A percentile compares a stretch with the other conserved stretches of the same genome.
Evolutionary conservation across 179 eudicot species (phyloP).

Genomic region (Vitellaria paradoxa): DNA sequence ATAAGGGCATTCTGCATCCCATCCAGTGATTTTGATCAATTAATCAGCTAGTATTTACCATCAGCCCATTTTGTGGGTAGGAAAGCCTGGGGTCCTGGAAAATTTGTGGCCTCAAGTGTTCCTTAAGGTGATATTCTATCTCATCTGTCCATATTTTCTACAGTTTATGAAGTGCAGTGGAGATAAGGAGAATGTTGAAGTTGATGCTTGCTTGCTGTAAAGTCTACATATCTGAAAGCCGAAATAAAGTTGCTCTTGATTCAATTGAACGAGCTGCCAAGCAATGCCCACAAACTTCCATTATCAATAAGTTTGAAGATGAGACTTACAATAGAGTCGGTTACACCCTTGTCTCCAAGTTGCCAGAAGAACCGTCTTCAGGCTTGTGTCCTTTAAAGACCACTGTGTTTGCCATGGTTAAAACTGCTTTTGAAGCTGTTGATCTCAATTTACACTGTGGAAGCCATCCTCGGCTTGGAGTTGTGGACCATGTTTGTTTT

Average conservation of each 20-base stretch:
- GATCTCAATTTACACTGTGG: slow-evolving; percentile 67
- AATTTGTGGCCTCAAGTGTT: slow-evolving; percentile 2
- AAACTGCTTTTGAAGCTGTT: slow-evolving; percentile 60
- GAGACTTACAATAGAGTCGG: slow-evolving; percentile 82
- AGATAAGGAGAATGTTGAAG: slow-evolving; percentile 47
- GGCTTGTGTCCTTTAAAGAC: slow-evolving; percentile 36
- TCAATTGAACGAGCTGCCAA: slow-evolving; percentile 73
- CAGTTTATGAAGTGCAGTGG: slow-evolving; percentile 19
- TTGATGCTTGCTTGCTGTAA: slow-evolving; percentile 77
- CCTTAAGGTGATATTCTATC: slow-evolving; percentile 3
- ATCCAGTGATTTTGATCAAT: not conserved
- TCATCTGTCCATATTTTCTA: slow-evolving; percentile 6
- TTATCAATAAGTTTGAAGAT: slow-evolving; percentile 77
- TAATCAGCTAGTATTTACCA: not conserved
- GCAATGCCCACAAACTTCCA: slow-evolving; percentile 49
- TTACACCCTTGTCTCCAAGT: slow-evolving; percentile 78
- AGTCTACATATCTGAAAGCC: slow-evolving; percentile 86
- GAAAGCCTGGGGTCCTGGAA: slow-evolving; percentile 13
- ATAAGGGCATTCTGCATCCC: not conserved
- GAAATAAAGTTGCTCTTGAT: slow-evolving; percentile 66
- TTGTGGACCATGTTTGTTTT: slow-evolving; percentile 75
- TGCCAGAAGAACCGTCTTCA: slow-evolving; percentile 24
- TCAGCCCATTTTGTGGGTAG: not conserved
- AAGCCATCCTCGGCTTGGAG: slow-evolving; percentile 85
- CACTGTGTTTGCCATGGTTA: slow-evolving; percentile 69